Conservation (phyloP, 208 protist genomes). For the Trypanosomatidae sp. region DNA sequence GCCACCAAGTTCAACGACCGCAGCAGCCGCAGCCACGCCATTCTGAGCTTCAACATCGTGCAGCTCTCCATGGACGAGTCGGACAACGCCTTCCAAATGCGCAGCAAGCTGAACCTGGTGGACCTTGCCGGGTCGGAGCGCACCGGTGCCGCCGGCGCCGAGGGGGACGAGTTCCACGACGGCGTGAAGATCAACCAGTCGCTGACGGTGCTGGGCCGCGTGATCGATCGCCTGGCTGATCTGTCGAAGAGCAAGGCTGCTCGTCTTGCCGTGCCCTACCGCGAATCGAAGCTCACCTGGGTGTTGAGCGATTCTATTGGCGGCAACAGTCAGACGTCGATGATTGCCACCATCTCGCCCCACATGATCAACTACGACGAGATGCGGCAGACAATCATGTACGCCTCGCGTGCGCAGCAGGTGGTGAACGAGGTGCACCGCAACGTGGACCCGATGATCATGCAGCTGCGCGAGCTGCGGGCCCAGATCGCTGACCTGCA, state of each 20-base stretch:
- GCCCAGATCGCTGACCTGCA: slow-evolving; percentile 61
- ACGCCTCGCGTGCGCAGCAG: slow-evolving; percentile 88
- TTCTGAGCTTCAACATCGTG: slow-evolving; percentile 75
- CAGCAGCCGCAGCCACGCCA: slow-evolving; percentile 89
- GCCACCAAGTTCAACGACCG: slow-evolving; percentile 88
- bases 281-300: slow-evolving; percentile 87
- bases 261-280: slow-evolving; percentile 39
- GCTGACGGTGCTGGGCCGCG: slow-evolving; percentile 89
- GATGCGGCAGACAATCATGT: slow-evolving; percentile 91
- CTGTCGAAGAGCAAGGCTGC: slow-evolving; percentile 54
- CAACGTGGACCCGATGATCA: slow-evolving; percentile 91
- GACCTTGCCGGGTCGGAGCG: slow-evolving; percentile 94
- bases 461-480: slow-evolving; percentile 51
- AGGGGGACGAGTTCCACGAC: slow-evolving; percentile 68
- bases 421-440: slow-evolving; percentile 90
- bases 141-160: slow-evolving; percentile 58
- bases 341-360: slow-evolving; percentile 89
- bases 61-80: slow-evolving; percentile 60
- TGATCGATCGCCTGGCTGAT: slow-evolving; percentile 86
- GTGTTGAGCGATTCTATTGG: slow-evolving; percentile 89
- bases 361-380: slow-evolving; percentile 91
- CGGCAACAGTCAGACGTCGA: slow-evolving; percentile 94
- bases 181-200: slow-evolving; percentile 92
- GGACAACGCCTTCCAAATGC: slow-evolving; percentile 47
- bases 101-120: slow-evolving; percentile 91